A percentile compares a stretch with the other conserved stretches of the same genome.
These are phyloP conservation scores for Stephanodiscus triporus DNA, from an alignment of 108 stramenopile genomes.

Conservation along the genomic window DNA sequence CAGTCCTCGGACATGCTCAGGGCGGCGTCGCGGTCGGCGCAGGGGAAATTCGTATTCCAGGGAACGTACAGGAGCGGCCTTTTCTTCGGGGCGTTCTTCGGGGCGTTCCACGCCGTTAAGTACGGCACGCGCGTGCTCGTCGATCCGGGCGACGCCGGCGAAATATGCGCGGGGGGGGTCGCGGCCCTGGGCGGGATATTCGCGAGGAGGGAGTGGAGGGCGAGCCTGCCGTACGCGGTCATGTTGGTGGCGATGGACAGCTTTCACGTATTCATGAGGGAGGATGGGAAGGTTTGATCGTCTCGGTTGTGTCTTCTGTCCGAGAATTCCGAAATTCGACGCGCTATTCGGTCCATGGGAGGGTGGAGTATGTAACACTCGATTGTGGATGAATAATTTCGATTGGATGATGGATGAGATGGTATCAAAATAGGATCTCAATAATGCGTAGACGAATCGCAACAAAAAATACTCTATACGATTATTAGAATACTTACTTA, in stretches of 20 bases:
- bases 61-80: conserved; percentile 67
- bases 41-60: conserved; percentile 74
- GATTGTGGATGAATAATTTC: no score
- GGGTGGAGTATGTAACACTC: not conserved
- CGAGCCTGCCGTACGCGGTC: conserved; percentile 77
- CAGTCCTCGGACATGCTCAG: conserved; percentile 61
- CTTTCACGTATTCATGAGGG: conserved; percentile 70
- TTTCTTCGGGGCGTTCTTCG: conserved; percentile 76
- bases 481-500: no score
- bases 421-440: no score
- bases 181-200: conserved; percentile 65
- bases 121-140: conserved; percentile 66
- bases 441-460: no score
- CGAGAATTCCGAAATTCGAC: not conserved
- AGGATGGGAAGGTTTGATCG: conserved; percentile 30
- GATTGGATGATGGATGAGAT: no score
- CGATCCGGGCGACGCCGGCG: conserved; percentile 73
- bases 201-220: conserved; percentile 65
- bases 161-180: conserved; percentile 63
- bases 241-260: conserved; percentile 87
- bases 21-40: conserved; percentile 73
- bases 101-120: conserved; percentile 67
- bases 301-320: not conserved
- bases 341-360: no score
- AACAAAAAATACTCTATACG: no score